phyloP scores from a whole-genome alignment of 2,329 filamentous ascomycete genomes.

The Mycogone perniciosa region DNA sequence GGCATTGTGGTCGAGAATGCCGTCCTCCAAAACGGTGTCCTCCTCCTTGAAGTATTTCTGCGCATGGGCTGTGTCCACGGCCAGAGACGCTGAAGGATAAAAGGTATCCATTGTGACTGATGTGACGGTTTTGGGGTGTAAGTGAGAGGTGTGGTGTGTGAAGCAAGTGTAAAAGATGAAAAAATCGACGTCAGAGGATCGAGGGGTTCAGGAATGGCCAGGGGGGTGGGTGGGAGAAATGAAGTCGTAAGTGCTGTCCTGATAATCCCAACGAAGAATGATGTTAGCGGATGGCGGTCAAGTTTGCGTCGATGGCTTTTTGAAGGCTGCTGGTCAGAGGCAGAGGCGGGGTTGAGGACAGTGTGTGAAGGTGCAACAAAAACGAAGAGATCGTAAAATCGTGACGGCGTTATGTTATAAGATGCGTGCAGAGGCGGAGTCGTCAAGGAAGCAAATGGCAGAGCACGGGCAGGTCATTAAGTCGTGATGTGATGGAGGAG shows the following conservation, averaged over 20 bases:
- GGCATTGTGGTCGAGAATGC: constrained; percentile 51
- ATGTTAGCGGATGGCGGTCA: constrained; percentile 9
- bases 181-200: constrained; percentile 2
- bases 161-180: not conserved
- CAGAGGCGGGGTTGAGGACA: constrained; percentile 3
- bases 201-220: not conserved
- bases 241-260: constrained; percentile 10
- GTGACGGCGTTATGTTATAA: constrained; percentile 5
- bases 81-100: constrained; percentile 44
- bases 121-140: not conserved
- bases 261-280: not conserved
- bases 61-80: constrained; percentile 47
- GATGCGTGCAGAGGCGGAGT: not conserved
- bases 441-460: constrained; percentile 5
- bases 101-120: constrained; percentile 29
- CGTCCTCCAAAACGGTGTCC: constrained; percentile 55
- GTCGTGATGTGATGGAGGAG: constrained; percentile 8
- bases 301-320: constrained; percentile 3
- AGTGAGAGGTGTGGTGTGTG: not conserved
- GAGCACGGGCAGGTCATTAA: constrained; percentile 11
- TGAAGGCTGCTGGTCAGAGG: not conserved
- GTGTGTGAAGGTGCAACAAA: not conserved
- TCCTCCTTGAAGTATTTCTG: constrained; percentile 57
- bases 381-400: constrained; percentile 3
- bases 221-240: not conserved